A percentile compares a stretch with the other conserved stretches of the same genome.
Conservation (phyloP, 331 rosid species). For the Dryas integrifolia region DNA sequence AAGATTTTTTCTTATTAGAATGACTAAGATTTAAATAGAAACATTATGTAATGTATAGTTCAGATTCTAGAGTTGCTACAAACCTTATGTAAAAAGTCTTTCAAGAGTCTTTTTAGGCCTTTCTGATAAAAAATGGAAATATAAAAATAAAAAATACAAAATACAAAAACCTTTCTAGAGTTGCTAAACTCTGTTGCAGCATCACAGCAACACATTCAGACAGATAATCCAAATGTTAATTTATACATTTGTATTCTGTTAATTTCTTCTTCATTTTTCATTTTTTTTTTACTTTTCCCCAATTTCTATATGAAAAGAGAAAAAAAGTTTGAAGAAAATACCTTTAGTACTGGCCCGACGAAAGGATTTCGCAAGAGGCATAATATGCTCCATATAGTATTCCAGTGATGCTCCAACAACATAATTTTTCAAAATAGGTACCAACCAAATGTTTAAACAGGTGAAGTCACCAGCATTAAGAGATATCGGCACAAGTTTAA, state of each 20-base stretch:
- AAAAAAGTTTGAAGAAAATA: slow-evolving; percentile 22
- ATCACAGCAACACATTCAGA: neutral
- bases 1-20: neutral
- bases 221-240: neutral
- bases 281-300: neutral
- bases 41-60: neutral
- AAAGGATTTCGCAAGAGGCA: slow-evolving; percentile 87
- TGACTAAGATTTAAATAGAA: neutral
- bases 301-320: neutral
- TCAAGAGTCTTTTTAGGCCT: neutral
- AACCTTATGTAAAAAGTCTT: neutral
- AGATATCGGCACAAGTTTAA: slow-evolving; percentile 61
- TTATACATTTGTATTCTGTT: neutral
- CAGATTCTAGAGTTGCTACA: neutral
- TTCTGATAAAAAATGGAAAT: neutral
- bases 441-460: slow-evolving; percentile 68
- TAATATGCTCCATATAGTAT: slow-evolving; percentile 61
- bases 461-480: slow-evolving; percentile 45
- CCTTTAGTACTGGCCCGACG: slow-evolving; percentile 71
- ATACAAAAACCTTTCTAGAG: neutral
- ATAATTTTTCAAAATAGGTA: slow-evolving; percentile 68
- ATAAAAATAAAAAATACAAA: neutral
- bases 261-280: neutral
- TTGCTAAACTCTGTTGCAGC: neutral
- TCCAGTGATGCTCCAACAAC: slow-evolving; percentile 71